Percentiles rank a stretch among this genome's conserved stretches.
These are phyloP conservation scores for Patellifolia procumbens DNA, from an alignment of 179 eudicot species.

Conservation along the genomic window DNA sequence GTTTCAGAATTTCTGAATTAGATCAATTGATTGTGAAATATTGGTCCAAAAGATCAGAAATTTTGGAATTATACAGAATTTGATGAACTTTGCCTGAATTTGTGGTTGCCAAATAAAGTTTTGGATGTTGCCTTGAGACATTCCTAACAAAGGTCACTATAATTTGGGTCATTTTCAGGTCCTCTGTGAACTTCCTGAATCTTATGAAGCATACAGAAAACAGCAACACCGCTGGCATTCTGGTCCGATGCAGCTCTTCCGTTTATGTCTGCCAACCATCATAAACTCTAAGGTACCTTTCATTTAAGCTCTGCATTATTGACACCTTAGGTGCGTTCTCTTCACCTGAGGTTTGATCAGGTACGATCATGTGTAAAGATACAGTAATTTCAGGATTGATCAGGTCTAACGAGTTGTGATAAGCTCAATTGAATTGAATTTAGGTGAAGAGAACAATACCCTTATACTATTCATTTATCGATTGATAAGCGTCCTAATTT, in stretches of 20 bases:
- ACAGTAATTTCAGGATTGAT: too few species aligned
- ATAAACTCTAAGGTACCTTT: slow-evolving; percentile 52
- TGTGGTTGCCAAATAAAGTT: not conserved
- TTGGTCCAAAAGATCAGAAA: not conserved
- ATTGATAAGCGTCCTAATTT: slow-evolving; percentile 7
- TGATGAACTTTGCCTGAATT: not conserved
- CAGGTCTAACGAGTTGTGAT: too few species aligned
- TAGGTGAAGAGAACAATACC: too few species aligned
- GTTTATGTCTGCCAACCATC: slow-evolving; percentile 60
- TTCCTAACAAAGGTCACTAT: not conserved
- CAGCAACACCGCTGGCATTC: slow-evolving; percentile 87
- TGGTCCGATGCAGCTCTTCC: slow-evolving; percentile 80
- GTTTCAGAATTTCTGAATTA: not conserved
- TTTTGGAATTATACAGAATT: not conserved
- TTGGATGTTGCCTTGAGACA: not conserved
- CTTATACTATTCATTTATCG: not conserved
- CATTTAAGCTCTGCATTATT: not conserved
- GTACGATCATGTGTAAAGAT: too few species aligned
- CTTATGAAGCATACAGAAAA: slow-evolving; percentile 71
- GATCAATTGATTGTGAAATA: slow-evolving; percentile 1
- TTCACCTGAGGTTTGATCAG: too few species aligned
- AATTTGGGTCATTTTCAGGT: slow-evolving; percentile 41
- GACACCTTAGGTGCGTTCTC: too few species aligned
- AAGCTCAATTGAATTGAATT: too few species aligned
- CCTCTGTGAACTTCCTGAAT: slow-evolving; percentile 72